phyloP scores from a whole-genome alignment of 192 early-diverging fungal species.

The Paraglomus occultum region DNA sequence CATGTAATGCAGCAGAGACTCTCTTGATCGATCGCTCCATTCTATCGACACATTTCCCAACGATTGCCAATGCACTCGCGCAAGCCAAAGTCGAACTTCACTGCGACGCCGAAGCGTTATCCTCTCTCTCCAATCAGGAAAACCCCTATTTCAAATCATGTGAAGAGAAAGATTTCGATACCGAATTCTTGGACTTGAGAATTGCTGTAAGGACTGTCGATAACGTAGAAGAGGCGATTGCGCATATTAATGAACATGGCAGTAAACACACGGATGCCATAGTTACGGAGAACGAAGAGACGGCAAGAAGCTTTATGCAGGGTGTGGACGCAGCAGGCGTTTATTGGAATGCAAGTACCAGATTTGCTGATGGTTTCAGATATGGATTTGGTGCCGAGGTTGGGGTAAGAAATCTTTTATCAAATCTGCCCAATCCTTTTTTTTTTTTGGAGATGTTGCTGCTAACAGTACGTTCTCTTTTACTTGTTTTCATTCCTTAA shows the following conservation, averaged over 20 bases:
- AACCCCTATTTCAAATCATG: constrained; percentile 32
- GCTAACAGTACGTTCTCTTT: not conserved
- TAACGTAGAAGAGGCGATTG: constrained; percentile 74
- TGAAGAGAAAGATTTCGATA: constrained; percentile 71
- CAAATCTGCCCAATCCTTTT: not conserved
- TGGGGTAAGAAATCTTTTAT: constrained; percentile 55
- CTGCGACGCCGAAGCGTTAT: constrained; percentile 53
- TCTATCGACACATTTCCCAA: constrained; percentile 39
- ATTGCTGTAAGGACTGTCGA: constrained; percentile 82
- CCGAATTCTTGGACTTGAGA: constrained; percentile 87
- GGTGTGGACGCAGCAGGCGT: constrained; percentile 96
- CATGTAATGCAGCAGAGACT: constrained; percentile 94
- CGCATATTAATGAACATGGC: constrained; percentile 92
- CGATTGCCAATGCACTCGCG: constrained; percentile 60
- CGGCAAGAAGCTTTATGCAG: constrained; percentile 84
- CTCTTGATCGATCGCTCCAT: constrained; percentile 74
- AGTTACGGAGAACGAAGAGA: constrained; percentile 71
- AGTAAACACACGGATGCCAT: constrained; percentile 97
- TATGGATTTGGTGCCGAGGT: constrained; percentile 99
- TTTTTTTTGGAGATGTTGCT: not conserved
- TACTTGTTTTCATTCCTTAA: not conserved
- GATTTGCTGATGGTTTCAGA: constrained; percentile 98
- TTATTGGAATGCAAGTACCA: constrained; percentile 94
- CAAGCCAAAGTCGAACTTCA: constrained; percentile 59
- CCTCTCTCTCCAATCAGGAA: constrained; percentile 32